These are phyloP conservation scores for Suillus luteus DNA, from an alignment of 768 basidiomycete genomes.

Conservation along the genomic window DNA sequence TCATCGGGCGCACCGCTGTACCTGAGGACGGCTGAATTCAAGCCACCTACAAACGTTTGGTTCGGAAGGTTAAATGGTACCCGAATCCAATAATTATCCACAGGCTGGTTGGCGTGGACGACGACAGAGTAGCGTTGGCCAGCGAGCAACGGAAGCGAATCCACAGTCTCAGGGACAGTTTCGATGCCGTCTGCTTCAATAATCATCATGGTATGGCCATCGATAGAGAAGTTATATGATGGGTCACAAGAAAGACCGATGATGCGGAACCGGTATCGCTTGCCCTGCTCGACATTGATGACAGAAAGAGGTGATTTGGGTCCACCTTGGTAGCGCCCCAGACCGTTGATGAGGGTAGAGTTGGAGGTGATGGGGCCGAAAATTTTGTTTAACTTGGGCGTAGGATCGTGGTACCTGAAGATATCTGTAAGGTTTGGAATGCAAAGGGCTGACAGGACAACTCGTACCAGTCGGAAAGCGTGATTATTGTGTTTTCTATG, in stretches of 20 bases:
- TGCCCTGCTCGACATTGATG: conserved; percentile 39
- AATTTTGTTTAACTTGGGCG: conserved; percentile 16
- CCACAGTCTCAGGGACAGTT: conserved; percentile 36
- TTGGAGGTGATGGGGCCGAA: conserved; percentile 30
- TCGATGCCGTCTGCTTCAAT: conserved; percentile 47
- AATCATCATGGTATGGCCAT: conserved; percentile 39
- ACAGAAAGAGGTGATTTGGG: conserved; percentile 38
- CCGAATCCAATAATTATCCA: conserved; percentile 47
- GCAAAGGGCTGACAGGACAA: conserved; percentile 1
- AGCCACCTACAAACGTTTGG: conserved; percentile 36
- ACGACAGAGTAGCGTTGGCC: conserved; percentile 46
- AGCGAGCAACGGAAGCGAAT: conserved; percentile 44
- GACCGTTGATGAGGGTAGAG: conserved; percentile 48
- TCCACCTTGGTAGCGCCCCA: conserved; percentile 40
- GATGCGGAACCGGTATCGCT: conserved; percentile 43
- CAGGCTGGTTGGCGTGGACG: conserved; percentile 38
- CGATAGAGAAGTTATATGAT: conserved; percentile 36
- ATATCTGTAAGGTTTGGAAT: background rate
- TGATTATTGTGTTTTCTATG: conserved; percentile 44
- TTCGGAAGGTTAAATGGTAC: conserved; percentile 32
- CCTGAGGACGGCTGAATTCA: conserved; percentile 43
- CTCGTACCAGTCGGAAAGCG: conserved; percentile 47
- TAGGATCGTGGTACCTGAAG: conserved; percentile 31
- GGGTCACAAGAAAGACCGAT: conserved; percentile 37
- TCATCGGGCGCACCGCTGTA: conserved; percentile 36